Base-by-base conservation (phyloP, 179 eudicot genomes). In the Heliamphora ciliata region DNA sequence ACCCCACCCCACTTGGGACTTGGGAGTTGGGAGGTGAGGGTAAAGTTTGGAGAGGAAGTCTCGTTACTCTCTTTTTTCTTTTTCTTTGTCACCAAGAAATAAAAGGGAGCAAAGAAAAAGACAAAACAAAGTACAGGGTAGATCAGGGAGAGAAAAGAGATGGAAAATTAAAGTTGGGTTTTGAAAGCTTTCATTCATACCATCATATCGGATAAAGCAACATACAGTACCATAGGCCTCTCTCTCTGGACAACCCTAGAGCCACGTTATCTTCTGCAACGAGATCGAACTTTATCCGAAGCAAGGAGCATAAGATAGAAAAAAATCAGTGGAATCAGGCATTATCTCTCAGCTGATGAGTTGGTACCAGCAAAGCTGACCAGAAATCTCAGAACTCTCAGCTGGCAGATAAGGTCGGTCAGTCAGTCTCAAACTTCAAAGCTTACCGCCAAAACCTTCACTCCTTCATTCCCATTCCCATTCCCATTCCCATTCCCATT, bases 41-140 rank as follows among this genome's bases (percentile, higher is more conserved):
- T 21, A 21, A 21, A 21, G 24, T 21, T 73, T 48, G 6, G 54
- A 48, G 76, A 56, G 48, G 59, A 4, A 4, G 3, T 59, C 40
- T 47, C 31, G 13, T 10, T 15, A 6, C 11, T 3, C 4, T 51
- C 8, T 9, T 1, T n/a, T 31, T 56, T 24, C n/a, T 47, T 21
- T 54, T 63, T 80, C 82, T 78, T 74, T 74, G 1, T 8, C 13
- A 13, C 50, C 44, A 18, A 40, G 17, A 14, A 17, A 21, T 14
- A 7, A 7, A 56, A 56, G 2, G 67, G 74, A 58, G 66, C 56
- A 17, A 56, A 46, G 78, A 31, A 79, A 71, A 47, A 63, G 83
- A 82, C 77, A 63, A 82, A 74, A n/a, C 59, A 68, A 84, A 82
- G 86, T 77, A 72, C 80, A 83, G 44, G 48, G 17, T 24, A 31